Conservation (phyloP, 23 red algal species). For the Agarophyton chilense region DNA sequence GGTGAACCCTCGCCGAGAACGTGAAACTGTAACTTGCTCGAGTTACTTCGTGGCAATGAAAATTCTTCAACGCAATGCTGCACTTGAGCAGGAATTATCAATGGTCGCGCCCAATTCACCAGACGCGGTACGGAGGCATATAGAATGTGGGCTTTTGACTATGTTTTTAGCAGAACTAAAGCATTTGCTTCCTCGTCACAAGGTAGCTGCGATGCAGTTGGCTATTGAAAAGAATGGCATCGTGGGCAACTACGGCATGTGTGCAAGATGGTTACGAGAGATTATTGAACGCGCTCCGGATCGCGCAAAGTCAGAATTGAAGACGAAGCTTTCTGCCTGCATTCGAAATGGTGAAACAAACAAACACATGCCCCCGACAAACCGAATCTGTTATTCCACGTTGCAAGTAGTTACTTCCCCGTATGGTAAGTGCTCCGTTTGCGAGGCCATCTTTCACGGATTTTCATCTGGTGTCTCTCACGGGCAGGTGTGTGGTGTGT, state of each 20-base stretch:
- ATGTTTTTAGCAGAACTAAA: slow-evolving; percentile 77
- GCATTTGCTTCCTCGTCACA: slow-evolving; percentile 56
- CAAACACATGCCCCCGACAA: slow-evolving; percentile 66
- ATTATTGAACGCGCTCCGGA: slow-evolving; percentile 54
- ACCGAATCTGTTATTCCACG: slow-evolving; percentile 51
- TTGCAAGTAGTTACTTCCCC: slow-evolving; percentile 37
- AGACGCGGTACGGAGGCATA: slow-evolving; percentile 22
- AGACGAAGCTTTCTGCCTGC: slow-evolving; percentile 26
- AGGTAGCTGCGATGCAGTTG: slow-evolving; percentile 49
- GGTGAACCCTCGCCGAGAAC: slow-evolving; percentile 39
- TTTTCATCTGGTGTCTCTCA: slow-evolving; percentile 47
- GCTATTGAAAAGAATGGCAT: slow-evolving; percentile 67
- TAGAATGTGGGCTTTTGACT: slow-evolving; percentile 52
- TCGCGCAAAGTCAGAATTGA: slow-evolving; percentile 20
- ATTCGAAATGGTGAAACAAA: slow-evolving; percentile 50
- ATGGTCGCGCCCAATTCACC: not conserved
- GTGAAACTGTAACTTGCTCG: slow-evolving; percentile 65
- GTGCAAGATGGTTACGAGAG: slow-evolving; percentile 60
- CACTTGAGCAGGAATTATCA: slow-evolving; percentile 35
- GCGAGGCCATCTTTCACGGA: slow-evolving; percentile 48
- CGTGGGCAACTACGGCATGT: slow-evolving; percentile 71
- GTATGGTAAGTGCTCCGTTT: slow-evolving; percentile 50
- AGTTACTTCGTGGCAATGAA: slow-evolving; percentile 60
- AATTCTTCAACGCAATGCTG: slow-evolving; percentile 41
- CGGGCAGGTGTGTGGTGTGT: slow-evolving; percentile 52